These are phyloP conservation scores for Epichloe festucae DNA, from an alignment of 2,329 filamentous ascomycete genomes.

Conservation along the genomic window DNA sequence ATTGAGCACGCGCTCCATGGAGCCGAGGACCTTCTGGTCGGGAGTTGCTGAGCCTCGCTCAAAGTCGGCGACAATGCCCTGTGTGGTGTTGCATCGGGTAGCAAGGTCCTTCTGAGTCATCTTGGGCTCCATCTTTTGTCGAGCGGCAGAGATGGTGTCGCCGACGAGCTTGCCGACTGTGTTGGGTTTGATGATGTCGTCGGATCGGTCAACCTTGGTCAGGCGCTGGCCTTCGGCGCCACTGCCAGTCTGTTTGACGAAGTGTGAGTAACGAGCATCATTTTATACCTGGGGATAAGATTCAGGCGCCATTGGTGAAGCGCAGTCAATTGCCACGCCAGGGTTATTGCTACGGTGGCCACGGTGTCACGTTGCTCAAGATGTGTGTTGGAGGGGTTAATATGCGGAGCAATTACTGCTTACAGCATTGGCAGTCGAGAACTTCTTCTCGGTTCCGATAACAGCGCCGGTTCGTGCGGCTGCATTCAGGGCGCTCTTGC, in stretches of 20 bases:
- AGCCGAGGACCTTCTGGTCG: constrained; percentile 68
- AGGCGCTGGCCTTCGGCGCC: constrained; percentile 74
- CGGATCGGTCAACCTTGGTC: constrained; percentile 92
- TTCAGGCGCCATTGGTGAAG: not conserved
- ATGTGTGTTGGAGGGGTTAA: not conserved
- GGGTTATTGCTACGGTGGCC: not conserved
- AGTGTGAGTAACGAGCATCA: constrained; percentile 7
- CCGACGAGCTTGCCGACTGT: constrained; percentile 72
- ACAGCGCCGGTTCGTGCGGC: constrained; percentile 69
- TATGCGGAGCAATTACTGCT: constrained; percentile 6
- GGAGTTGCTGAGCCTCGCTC: constrained; percentile 68
- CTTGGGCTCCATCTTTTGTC: constrained; percentile 75
- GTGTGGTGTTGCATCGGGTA: constrained; percentile 79
- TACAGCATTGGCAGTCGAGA: constrained; percentile 54
- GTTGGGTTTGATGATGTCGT: constrained; percentile 97
- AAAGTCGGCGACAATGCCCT: constrained; percentile 67
- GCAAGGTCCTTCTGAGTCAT: constrained; percentile 89
- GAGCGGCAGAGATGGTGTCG: constrained; percentile 67
- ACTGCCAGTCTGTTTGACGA: constrained; percentile 12
- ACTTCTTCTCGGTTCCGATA: constrained; percentile 87
- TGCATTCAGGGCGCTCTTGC: constrained; percentile 74
- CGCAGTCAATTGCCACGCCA: not conserved
- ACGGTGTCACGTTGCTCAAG: not conserved
- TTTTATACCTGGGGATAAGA: not conserved
- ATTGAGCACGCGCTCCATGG: constrained; percentile 76